Evolutionary conservation across 2,329 filamentous ascomycete species (phyloP).

Genomic region (Aphanoascus verrucosus): DNA sequence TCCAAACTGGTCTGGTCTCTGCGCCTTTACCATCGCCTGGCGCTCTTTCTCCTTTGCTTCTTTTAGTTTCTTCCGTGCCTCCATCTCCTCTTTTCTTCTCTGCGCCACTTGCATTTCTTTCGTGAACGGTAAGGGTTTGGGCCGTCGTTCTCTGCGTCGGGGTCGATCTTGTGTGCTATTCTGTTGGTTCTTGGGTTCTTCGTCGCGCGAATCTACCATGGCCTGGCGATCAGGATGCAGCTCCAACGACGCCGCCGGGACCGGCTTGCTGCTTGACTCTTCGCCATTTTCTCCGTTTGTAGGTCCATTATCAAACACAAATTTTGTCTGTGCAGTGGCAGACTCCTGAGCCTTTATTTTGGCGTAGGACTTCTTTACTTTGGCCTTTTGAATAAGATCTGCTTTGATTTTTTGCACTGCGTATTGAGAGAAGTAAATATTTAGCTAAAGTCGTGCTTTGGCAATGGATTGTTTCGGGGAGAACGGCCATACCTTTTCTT

Average conservation of each 20-base stretch:
- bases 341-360: conserved; percentile 63
- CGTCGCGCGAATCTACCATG: conserved; percentile 42
- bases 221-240: conserved; percentile 52
- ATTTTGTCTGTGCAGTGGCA: conserved; percentile 24
- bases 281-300: conserved; percentile 23
- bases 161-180: conserved; percentile 22
- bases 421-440: conserved; percentile 5
- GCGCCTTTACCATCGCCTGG: conserved; percentile 52
- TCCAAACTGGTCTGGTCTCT: conserved; percentile 53
- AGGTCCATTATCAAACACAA: conserved; percentile 26
- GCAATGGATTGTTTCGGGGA: background rate
- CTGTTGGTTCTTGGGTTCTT: conserved; percentile 18
- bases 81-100: conserved; percentile 46
- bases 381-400: conserved; percentile 80
- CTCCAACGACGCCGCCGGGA: conserved; percentile 33
- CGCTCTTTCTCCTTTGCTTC: conserved; percentile 63
- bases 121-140: conserved; percentile 45
- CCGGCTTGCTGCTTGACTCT: conserved; percentile 21
- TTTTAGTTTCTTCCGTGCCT: conserved; percentile 54
- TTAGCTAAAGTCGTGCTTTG: background rate
- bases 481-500: conserved; percentile 53
- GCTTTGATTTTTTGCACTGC: conserved; percentile 80
- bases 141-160: conserved; percentile 27
- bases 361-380: conserved; percentile 83
- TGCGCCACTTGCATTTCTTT: conserved; percentile 61